A percentile compares a stretch with the other conserved stretches of the same genome.
phyloP scores from a whole-genome alignment of 208 protist genomes.

The Vickermania ingenoplastis region DNA sequence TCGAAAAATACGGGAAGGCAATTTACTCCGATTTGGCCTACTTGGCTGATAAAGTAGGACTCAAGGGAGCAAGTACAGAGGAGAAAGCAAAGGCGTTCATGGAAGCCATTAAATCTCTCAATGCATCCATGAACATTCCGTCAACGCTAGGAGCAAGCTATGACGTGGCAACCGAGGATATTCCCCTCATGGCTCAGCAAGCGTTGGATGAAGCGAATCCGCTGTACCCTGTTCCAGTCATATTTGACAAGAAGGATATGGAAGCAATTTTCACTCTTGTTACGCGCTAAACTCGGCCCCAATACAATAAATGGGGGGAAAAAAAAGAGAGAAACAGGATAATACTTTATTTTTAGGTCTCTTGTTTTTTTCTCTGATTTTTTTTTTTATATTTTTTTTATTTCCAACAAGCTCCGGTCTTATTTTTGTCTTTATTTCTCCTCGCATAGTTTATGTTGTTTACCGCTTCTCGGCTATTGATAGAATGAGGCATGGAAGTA shows the following conservation, averaged over 20 bases:
- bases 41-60: conserved; percentile 19
- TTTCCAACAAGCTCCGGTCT: too few species aligned
- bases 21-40: conserved; percentile 23
- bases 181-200: conserved; percentile 24
- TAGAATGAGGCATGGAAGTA: too few species aligned
- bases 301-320: too few species aligned
- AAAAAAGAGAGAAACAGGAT: too few species aligned
- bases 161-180: conserved; percentile 25
- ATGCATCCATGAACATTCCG: conserved; percentile 32
- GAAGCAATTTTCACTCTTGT: conserved; percentile 15
- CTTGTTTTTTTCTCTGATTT: too few species aligned
- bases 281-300: too few species aligned
- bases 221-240: conserved; percentile 53
- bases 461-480: too few species aligned
- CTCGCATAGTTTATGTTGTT: too few species aligned
- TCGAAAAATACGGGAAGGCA: conserved; percentile 39
- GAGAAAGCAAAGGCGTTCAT: conserved; percentile 37
- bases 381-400: too few species aligned
- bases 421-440: too few species aligned
- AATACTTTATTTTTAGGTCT: too few species aligned
- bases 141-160: conserved; percentile 17
- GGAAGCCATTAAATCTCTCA: conserved; percentile 30
- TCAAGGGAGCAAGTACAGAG: conserved; percentile 20
- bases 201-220: conserved; percentile 44
- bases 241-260: conserved; percentile 40